Evolutionary conservation across 73 alveolate species (phyloP), one percentile per base, ranked within the genome.

Genomic region (Paraurostyla sp.): DNA sequence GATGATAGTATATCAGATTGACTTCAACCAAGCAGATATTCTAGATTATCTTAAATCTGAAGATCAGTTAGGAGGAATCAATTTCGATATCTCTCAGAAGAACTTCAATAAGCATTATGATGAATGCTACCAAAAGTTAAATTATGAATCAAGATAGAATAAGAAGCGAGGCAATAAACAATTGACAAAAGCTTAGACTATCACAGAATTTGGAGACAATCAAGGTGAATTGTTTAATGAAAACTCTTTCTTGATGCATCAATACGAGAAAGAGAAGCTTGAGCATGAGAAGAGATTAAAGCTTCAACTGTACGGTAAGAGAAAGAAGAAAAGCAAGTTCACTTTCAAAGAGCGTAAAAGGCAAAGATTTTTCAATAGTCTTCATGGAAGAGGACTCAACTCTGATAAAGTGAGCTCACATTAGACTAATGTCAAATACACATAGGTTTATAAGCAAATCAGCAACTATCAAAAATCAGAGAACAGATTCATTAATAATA

Each of bases 101-200:
- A 73, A 73, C 43, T 73, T 73, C 33, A 73, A 73, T 45, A 73
- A 73, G 52, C 86, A 73, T 36, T 73, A 73, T 73, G 86, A 73
- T 45, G 71, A 73, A 33, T 41, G 56, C 59, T 73, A 73, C 29
- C 11, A 73, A 41, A 73, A 73, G 27, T 50, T 73, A 13, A 73
- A 73, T 49, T 73, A 45, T n/a, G 65, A 73, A 2, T 16, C 46
- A 15, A 73, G 65, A 29, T n/a, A n/a, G n/a, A 35, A 16, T 73
- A 16, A 23, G 18, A 73, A 45, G 32, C 3, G n/a, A 23, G 42
- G 22, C 7, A 73, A 73, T n/a, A n/a, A n/a, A n/a, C n/a, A n/a
- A 48, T 9, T 25, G 4, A 73, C 65, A 0, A 73, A 73, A 46
- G 71, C 65, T 45, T 73, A 73, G 50, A 73, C 65, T 36, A 35